Base-by-base conservation (phyloP, 1,284 basidiomycete genomes). In the Cutaneotrichosporon mucoides region DNA sequence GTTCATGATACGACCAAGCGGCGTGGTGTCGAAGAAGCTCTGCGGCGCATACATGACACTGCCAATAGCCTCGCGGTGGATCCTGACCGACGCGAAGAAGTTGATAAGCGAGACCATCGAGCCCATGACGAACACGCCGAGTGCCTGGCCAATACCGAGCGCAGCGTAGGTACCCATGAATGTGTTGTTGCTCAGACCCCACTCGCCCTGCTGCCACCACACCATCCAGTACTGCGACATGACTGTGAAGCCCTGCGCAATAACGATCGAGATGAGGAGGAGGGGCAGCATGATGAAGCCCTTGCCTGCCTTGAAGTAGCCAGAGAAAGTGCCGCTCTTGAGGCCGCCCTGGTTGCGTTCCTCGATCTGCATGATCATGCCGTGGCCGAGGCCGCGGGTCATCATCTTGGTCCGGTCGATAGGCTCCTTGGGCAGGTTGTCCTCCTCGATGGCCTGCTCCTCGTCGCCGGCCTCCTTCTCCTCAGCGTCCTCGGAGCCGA, bases 11-110 rank as follows among this genome's bases (percentile, higher is more conserved):
- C 92, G 87, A 11, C 93, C 92, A 11, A 93, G 81, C 7, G 92
- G 92, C 0, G 90, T 92, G 0, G 90, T 92, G 72, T 94, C 92
- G 70, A 92, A 93, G 81, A 92, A 92, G 5, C 84, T 84, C 86
- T 91, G 91, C 0, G 90, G 90, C 1, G 88, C 87, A 65, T 85
- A 82, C 70, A 82, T 83, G 44, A 90, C 82, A 36, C 85, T 82
- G 5, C 79, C 74, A 58, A 89, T 85, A 1, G 88, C 85, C 46
- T 73, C 76, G 13, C 73, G 68, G 66, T 86, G 85, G 36, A 87
- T 72, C 5, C 70, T 67, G 53, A 79, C 79, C 33, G 83, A 85
- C 0, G 89, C 87, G 70, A 85, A 86, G 72, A 85, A 91, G 15
- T 78, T 80, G 60, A 83, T 71, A 55, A 80, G 67, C 35, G 81